phyloP scores from a whole-genome alignment of 768 basidiomycete species.

The Auricularia sp. region DNA sequence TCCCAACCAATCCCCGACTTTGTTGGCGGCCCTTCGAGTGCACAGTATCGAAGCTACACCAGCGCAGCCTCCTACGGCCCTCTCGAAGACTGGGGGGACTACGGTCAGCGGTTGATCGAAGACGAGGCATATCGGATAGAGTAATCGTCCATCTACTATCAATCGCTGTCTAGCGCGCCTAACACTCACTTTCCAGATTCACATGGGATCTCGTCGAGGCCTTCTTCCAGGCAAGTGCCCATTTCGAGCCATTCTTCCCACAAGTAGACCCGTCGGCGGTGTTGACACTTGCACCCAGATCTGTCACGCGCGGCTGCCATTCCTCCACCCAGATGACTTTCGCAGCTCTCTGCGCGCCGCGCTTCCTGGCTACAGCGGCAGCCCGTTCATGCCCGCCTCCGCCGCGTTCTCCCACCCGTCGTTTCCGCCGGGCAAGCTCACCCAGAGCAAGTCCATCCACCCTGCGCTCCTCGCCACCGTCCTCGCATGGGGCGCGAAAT shows the following conservation, averaged over 20 bases:
- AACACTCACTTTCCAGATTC: conserved; percentile 43
- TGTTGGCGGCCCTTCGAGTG: not conserved
- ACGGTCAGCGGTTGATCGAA: conserved; percentile 53
- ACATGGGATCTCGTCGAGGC: conserved; percentile 90
- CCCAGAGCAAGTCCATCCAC: conserved; percentile 36
- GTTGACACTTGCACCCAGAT: conserved; percentile 24
- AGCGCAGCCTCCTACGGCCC: not conserved
- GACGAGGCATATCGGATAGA: conserved; percentile 68
- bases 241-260: not conserved
- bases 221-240: conserved; percentile 54
- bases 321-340: conserved; percentile 76
- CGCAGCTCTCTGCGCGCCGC: conserved; percentile 24
- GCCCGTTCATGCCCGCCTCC: conserved; percentile 4
- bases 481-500: conserved; percentile 86
- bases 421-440: conserved; percentile 16
- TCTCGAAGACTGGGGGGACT: conserved; percentile 56
- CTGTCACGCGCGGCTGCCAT: conserved; percentile 77
- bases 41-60: not conserved
- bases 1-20: conserved; percentile 6
- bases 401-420: conserved; percentile 4
- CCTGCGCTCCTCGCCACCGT: conserved; percentile 77
- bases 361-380: not conserved
- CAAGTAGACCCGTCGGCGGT: not conserved
- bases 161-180: conserved; percentile 1
- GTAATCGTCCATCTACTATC: conserved; percentile 31